Conservation (phyloP, 768 basidiomycete genomes). For the Phylloporus arenicola region DNA sequence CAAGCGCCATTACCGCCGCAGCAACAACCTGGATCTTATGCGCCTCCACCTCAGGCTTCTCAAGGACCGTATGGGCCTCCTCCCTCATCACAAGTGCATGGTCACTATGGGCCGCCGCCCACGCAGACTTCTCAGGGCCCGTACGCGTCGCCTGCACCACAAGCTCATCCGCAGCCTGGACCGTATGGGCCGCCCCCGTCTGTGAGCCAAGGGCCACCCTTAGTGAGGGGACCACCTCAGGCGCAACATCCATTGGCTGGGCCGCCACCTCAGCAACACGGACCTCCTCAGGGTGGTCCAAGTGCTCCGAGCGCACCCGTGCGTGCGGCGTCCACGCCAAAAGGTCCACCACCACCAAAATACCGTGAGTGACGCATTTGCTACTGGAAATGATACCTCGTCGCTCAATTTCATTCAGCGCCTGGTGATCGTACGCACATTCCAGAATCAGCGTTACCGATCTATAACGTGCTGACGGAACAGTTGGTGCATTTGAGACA, state of each 20-base stretch:
- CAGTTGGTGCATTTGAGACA: constrained; percentile 68
- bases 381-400: neutral
- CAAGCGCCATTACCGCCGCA: constrained; percentile 13
- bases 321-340: constrained; percentile 30
- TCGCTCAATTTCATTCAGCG: constrained; percentile 44
- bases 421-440: constrained; percentile 92
- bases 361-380: constrained; percentile 47
- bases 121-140: constrained; percentile 21
- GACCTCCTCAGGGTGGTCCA: constrained; percentile 27
- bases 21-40: constrained; percentile 24
- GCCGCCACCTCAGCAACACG: constrained; percentile 24
- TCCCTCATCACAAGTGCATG: constrained; percentile 20
- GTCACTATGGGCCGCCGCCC: constrained; percentile 13
- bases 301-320: constrained; percentile 20
- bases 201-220: constrained; percentile 25
- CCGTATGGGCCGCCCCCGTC: constrained; percentile 30
- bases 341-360: constrained; percentile 43
- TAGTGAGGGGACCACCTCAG: constrained; percentile 25
- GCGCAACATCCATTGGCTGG: constrained; percentile 27
- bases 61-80: constrained; percentile 30
- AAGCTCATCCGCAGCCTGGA: constrained; percentile 14
- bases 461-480: constrained; percentile 59
- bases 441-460: constrained; percentile 58
- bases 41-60: constrained; percentile 20
- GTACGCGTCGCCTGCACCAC: constrained; percentile 17